Conservation (phyloP, 2,329 filamentous ascomycete species). For the Dothideomycetes sp. region DNA sequence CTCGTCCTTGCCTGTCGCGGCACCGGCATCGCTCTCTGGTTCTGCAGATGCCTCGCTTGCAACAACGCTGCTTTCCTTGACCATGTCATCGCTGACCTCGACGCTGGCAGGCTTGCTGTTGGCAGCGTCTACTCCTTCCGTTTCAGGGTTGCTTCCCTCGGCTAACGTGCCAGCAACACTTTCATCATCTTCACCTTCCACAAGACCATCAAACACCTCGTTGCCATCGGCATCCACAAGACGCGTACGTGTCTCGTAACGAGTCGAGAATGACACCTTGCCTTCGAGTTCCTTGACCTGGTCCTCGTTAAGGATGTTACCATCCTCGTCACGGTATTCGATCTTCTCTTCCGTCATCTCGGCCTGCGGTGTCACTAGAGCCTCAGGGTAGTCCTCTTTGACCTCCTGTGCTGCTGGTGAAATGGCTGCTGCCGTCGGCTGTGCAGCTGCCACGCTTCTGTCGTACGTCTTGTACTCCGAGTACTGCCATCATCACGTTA, state of each 20-base stretch:
- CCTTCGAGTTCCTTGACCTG: constrained; percentile 78
- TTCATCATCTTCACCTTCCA: constrained; percentile 22
- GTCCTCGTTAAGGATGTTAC: constrained; percentile 75
- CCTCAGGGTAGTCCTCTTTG: constrained; percentile 23
- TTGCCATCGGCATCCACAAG: constrained; percentile 73
- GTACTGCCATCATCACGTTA: constrained; percentile 14
- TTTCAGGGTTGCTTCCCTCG: constrained; percentile 50
- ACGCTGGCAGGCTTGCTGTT: constrained; percentile 34
- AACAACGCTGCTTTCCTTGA: constrained; percentile 36
- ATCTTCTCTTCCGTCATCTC: constrained; percentile 51
- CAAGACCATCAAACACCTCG: constrained; percentile 50
- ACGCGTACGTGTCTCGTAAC: constrained; percentile 88
- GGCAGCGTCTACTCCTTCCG: constrained; percentile 32
- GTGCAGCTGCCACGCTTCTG: constrained; percentile 10
- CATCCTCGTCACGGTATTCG: constrained; percentile 91
- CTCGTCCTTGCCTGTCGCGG: constrained; percentile 16
- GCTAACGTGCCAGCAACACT: constrained; percentile 40
- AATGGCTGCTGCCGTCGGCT: constrained; percentile 23
- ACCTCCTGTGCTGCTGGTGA: constrained; percentile 30
- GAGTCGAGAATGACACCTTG: constrained; percentile 91
- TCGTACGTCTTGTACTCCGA: constrained; percentile 19
- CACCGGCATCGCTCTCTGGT: constrained; percentile 16
- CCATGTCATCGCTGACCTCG: constrained; percentile 31
- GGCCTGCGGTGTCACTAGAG: constrained; percentile 23
- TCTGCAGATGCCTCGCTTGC: constrained; percentile 15